Conservation (phyloP, 2,329 filamentous ascomycete genomes). For the Lasiodiplodia gonubiensis region DNA sequence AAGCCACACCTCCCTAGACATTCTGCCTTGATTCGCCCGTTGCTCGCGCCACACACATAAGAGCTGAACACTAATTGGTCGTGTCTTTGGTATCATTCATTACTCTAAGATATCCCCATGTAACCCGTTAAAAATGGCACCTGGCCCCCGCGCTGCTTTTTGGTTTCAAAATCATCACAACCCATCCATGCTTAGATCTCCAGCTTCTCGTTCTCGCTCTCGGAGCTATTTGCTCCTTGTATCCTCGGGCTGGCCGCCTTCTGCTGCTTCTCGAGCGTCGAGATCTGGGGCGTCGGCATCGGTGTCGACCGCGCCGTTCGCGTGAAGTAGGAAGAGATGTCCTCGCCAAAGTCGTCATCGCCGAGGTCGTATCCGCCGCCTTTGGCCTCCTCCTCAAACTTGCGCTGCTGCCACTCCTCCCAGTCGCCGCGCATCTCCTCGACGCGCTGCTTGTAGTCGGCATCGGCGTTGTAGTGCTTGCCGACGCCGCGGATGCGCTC, state of each 20-base stretch:
- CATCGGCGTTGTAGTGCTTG: slow-evolving; percentile 81
- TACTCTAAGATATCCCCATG: slow-evolving; percentile 23
- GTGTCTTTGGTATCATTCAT: slow-evolving; percentile 23
- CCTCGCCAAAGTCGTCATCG: slow-evolving; percentile 39
- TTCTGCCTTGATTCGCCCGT: not conserved
- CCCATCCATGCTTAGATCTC: slow-evolving; percentile 13
- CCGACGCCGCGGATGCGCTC: slow-evolving; percentile 79
- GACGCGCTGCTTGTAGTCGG: slow-evolving; percentile 84
- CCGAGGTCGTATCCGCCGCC: slow-evolving; percentile 40
- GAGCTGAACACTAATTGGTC: slow-evolving; percentile 10
- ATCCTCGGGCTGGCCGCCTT: slow-evolving; percentile 25
- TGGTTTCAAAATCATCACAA: not conserved
- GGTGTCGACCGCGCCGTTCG: slow-evolving; percentile 31
- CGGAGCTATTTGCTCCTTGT: slow-evolving; percentile 12
- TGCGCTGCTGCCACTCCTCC: slow-evolving; percentile 61
- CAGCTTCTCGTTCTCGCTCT: slow-evolving; percentile 31
- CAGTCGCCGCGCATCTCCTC: slow-evolving; percentile 72
- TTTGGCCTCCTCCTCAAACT: slow-evolving; percentile 55
- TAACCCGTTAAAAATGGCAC: not conserved
- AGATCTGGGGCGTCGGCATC: slow-evolving; percentile 28
- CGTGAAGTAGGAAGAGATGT: slow-evolving; percentile 43
- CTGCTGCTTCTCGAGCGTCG: slow-evolving; percentile 33
- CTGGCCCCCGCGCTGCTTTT: slow-evolving; percentile 1
- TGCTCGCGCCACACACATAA: slow-evolving; percentile 11
- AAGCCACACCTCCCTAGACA: slow-evolving; percentile 9